These are phyloP conservation scores for thale cress (Arabidopsis thaliana) DNA, from an alignment of 345 rosid species.

Conservation along the genomic window TAIR10.1 NC_003076.8:7227001-7227500, in stretches of 20 bases:
- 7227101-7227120: constrained; percentile 94
- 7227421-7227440: constrained; percentile 88
- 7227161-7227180: constrained; percentile 85
- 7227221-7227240: constrained; percentile 39
- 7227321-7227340: constrained; percentile 85
- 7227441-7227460: constrained; percentile 68
- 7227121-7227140: constrained; percentile 99
- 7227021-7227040: constrained; percentile 66
- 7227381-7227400: constrained; percentile 91
- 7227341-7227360: constrained; percentile 94
- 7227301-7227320: constrained; percentile 87
- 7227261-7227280: constrained; percentile 88
- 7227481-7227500: constrained; percentile 79
- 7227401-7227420: constrained; percentile 82
- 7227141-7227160: constrained; percentile 88
- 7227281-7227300: constrained; percentile 58
- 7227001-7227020: constrained; percentile 79
- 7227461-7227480: constrained; percentile 58
- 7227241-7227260: constrained; percentile 89
- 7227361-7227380: constrained; percentile 98
- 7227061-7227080: constrained; percentile 59
- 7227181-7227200: constrained; percentile 58
- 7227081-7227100: constrained; percentile 55
- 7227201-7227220: constrained; percentile 20
- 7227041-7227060: constrained; percentile 70